Evolutionary conservation across 2,329 filamentous ascomycete genomes (phyloP).

Genomic region (Paecilomyces sp.): DNA sequence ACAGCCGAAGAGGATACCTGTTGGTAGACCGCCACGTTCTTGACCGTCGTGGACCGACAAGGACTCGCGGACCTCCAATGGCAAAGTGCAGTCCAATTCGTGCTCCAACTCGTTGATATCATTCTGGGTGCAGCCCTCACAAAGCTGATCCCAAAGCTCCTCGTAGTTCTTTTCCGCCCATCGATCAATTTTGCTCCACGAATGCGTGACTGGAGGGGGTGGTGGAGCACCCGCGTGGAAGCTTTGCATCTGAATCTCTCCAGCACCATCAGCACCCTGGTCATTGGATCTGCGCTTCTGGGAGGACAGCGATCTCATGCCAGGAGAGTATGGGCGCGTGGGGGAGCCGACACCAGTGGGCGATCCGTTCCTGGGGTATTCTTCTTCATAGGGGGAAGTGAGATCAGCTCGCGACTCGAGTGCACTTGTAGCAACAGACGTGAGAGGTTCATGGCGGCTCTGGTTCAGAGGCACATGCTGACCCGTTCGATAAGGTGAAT

Average conservation of each 20-base stretch:
- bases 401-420: constrained; percentile 84
- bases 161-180: constrained; percentile 96
- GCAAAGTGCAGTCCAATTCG: constrained; percentile 87
- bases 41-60: constrained; percentile 91
- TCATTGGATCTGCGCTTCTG: constrained; percentile 54
- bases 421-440: constrained; percentile 77
- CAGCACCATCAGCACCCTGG: constrained; percentile 60
- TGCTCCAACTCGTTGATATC: constrained; percentile 96
- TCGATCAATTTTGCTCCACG: constrained; percentile 87
- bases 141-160: constrained; percentile 86
- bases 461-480: constrained; percentile 83
- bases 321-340: constrained; percentile 76
- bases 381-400: constrained; percentile 69
- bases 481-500: constrained; percentile 87
- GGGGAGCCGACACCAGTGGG: constrained; percentile 50
- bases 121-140: constrained; percentile 86
- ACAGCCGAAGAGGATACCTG: constrained; percentile 83
- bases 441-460: constrained; percentile 72
- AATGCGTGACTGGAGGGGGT: constrained; percentile 77
- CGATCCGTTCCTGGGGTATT: constrained; percentile 52
- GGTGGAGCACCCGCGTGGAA: constrained; percentile 90
- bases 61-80: constrained; percentile 88
- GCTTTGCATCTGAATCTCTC: constrained; percentile 93
- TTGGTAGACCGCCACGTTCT: constrained; percentile 83
- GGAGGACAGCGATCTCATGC: constrained; percentile 71